phyloP scores from a whole-genome alignment of 441 rosid species.

The Populus trichocarpa region DNA sequence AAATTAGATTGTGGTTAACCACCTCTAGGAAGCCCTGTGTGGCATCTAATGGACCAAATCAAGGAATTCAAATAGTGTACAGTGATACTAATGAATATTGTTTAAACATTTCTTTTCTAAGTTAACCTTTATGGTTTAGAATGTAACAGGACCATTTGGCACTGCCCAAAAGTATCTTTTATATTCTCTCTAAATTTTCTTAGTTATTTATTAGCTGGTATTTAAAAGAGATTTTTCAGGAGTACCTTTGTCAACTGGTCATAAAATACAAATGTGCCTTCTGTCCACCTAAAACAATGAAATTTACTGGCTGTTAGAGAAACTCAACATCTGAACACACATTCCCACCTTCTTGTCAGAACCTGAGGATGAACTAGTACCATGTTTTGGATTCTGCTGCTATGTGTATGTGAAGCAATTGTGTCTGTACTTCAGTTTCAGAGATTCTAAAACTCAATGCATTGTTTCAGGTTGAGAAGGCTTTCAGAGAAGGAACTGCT shows the following conservation, averaged over 20 bases:
- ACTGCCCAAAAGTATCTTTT: not conserved
- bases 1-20: not conserved
- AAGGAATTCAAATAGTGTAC: not conserved
- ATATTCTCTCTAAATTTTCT: not conserved
- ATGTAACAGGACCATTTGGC: not conserved
- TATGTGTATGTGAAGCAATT: not conserved
- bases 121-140: not conserved
- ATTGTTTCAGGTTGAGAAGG: constrained; percentile 86
- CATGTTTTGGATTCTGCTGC: not conserved
- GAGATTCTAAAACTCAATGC: not conserved
- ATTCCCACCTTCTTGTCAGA: not conserved
- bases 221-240: not conserved
- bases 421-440: constrained; percentile 5
- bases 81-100: not conserved
- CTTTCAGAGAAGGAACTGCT: constrained; percentile 98
- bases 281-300: not conserved
- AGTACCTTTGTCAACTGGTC: not conserved
- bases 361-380: not conserved
- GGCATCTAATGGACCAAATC: not conserved
- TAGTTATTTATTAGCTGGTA: not conserved
- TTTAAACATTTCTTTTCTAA: not conserved
- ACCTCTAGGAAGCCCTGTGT: not conserved
- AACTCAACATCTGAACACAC: not conserved
- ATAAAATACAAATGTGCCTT: not conserved
- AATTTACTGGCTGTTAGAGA: not conserved